Percentiles rank a stretch among this genome's conserved stretches.
Conservation (phyloP, 2,329 filamentous ascomycete genomes). For the Colletotrichum tanaceti region DNA sequence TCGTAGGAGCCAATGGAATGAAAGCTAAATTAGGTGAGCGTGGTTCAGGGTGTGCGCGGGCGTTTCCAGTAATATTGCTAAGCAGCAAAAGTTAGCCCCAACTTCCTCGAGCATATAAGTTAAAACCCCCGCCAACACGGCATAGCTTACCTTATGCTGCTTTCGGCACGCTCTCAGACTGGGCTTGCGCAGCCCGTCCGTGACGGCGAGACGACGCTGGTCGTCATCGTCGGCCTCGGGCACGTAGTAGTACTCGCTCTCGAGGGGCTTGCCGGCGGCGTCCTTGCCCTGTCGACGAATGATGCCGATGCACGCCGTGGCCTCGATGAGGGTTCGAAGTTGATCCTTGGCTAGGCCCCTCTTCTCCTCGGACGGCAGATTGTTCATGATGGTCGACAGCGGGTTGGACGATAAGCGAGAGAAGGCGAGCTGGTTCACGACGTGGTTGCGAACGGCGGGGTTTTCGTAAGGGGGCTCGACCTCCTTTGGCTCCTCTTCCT, state of each 20-base stretch:
- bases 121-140: background rate
- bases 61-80: conserved; percentile 79
- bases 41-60: conserved; percentile 66
- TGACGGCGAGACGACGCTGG: conserved; percentile 82
- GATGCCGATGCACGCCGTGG: conserved; percentile 83
- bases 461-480: conserved; percentile 43
- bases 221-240: conserved; percentile 86
- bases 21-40: background rate
- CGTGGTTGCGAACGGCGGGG: conserved; percentile 77
- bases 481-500: conserved; percentile 30
- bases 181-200: conserved; percentile 87
- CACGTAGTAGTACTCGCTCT: conserved; percentile 98
- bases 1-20: conserved; percentile 16
- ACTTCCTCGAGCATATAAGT: background rate
- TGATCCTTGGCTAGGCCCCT: conserved; percentile 69
- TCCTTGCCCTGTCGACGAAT: conserved; percentile 94
- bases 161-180: conserved; percentile 91
- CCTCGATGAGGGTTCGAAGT: conserved; percentile 78
- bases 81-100: conserved; percentile 40
- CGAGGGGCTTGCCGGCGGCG: conserved; percentile 89
- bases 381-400: conserved; percentile 86
- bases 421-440: conserved; percentile 94
- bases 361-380: conserved; percentile 78
- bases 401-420: conserved; percentile 93
- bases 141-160: conserved; percentile 86